Base-by-base conservation (phyloP, 148 eudicot species). In the Rhododendron williamsianum region DNA sequence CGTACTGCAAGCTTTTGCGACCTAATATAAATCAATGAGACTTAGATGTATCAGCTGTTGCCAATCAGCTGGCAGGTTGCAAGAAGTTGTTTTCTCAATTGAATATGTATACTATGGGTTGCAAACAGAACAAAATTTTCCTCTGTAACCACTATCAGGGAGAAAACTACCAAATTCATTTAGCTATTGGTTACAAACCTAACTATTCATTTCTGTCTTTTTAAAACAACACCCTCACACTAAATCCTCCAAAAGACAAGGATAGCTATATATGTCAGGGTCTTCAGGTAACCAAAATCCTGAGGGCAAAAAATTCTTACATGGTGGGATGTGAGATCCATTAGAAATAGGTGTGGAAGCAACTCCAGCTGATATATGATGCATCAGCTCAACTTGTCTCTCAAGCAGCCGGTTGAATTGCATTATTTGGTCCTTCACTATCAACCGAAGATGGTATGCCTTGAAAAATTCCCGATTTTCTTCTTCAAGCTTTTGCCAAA, bases 401-500 rank as follows among this genome's bases (percentile, higher is more conserved):
- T 92, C 93, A 86, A 97, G 94, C 88, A 97, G 87, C 36, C 83
- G 87, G 81, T 95, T 97, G 87, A 94, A 97, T 60, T 72, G 82
- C 21, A 65, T 9, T 89, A 97, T 93, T 78, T 97, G 98, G 5
- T 95, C 92, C 89, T 94, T 97, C 89, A 95, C 90, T 11, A 91
- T 89, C 91, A 97, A 88, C 84, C 96, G 90, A 81, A 95, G 88
- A 92, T 92, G 78, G 89, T 97, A 97, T 73, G 94, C 97, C 89
- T 92, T 90, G 86, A 97, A 97, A 90, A 97, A 97, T 15, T 97
- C 98, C 86, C 71, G 95, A 88, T 97, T 97, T 88, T 97, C 94
- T 88, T 91, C 91, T 92, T 97, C 96, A 87, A 97, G 96, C 87
- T 93, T 92, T 87, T 93, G 92, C 99, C 99, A 97, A 43, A 95